phyloP scores from a whole-genome alignment of 1,139 yeast species.

The Entelexis paramagnoliae region DNA sequence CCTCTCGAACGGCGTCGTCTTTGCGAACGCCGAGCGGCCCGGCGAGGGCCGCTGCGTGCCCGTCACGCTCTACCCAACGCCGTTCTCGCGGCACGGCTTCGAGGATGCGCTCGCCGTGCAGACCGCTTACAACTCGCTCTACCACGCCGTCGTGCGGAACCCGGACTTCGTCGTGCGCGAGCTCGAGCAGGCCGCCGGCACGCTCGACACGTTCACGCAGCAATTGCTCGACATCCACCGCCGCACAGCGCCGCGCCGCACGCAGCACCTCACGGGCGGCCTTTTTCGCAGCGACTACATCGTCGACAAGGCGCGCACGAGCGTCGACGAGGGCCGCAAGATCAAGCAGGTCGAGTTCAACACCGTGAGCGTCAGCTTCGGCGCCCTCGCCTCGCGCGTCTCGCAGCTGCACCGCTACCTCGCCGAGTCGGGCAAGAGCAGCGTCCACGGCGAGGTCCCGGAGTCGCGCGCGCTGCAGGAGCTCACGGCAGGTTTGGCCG shows the following conservation, averaged over 20 bases:
- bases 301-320: conserved; percentile 40
- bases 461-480: conserved; percentile 51
- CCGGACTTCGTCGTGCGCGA: conserved; percentile 53
- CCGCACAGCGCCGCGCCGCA: conserved; percentile 31
- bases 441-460: conserved; percentile 42
- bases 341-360: conserved; percentile 94
- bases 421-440: conserved; percentile 26
- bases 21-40: conserved; percentile 48
- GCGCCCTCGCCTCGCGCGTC: conserved; percentile 74
- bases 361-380: conserved; percentile 91
- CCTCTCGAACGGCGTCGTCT: conserved; percentile 62
- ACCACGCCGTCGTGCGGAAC: conserved; percentile 44
- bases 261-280: conserved; percentile 70
- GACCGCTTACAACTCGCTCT: conserved; percentile 56
- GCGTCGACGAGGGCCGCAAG: conserved; percentile 28
- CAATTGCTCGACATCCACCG: conserved; percentile 44
- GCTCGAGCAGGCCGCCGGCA: conserved; percentile 32
- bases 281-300: conserved; percentile 86
- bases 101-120: conserved; percentile 61
- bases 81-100: conserved; percentile 62
- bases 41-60: conserved; percentile 60
- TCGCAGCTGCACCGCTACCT: conserved; percentile 58
- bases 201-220: conserved; percentile 73
- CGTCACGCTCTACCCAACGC: conserved; percentile 81
- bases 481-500: conserved; percentile 61